Percentiles rank a stretch among this genome's conserved stretches.
Conservation (phyloP, 192 early-diverging fungal genomes). For the Backusella liffmaniae region DNA sequence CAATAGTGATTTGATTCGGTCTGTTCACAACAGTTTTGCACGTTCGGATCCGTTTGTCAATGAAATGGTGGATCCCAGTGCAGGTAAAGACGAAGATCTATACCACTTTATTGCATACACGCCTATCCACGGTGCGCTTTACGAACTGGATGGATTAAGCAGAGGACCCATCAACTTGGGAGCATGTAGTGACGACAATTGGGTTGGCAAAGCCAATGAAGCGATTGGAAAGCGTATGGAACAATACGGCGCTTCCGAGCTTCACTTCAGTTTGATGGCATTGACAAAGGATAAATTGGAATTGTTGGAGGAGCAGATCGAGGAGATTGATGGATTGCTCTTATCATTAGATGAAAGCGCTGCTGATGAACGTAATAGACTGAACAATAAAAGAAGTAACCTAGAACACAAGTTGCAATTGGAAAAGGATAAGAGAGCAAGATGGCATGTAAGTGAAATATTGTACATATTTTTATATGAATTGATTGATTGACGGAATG, state of each 20-base stretch:
- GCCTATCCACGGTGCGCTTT: conserved; percentile 67
- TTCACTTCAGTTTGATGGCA: conserved; percentile 81
- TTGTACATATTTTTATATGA: neutral
- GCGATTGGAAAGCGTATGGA: conserved; percentile 73
- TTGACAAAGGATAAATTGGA: conserved; percentile 66
- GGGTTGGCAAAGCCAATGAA: conserved; percentile 59
- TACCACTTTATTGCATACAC: conserved; percentile 84
- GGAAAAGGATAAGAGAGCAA: conserved; percentile 60
- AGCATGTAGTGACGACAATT: conserved; percentile 58
- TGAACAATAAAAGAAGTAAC: conserved; percentile 51
- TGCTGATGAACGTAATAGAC: conserved; percentile 34
- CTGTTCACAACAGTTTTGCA: conserved; percentile 81
- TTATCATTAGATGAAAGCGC: conserved; percentile 33
- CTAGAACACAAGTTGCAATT: conserved; percentile 52
- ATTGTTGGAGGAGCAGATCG: conserved; percentile 50
- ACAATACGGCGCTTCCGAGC: conserved; percentile 58
- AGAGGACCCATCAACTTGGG: conserved; percentile 68
- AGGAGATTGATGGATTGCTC: conserved; percentile 38
- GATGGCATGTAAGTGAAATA: conserved; percentile 46
- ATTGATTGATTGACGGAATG: neutral
- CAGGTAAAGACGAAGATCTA: conserved; percentile 66
- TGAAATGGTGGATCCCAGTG: conserved; percentile 51
- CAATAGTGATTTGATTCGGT: conserved; percentile 73
- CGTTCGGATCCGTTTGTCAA: conserved; percentile 75
- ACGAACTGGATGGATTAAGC: conserved; percentile 78